Evolutionary conservation across 176 grass and related monocot species (phyloP).

Genomic region (Puya raimondii): DNA sequence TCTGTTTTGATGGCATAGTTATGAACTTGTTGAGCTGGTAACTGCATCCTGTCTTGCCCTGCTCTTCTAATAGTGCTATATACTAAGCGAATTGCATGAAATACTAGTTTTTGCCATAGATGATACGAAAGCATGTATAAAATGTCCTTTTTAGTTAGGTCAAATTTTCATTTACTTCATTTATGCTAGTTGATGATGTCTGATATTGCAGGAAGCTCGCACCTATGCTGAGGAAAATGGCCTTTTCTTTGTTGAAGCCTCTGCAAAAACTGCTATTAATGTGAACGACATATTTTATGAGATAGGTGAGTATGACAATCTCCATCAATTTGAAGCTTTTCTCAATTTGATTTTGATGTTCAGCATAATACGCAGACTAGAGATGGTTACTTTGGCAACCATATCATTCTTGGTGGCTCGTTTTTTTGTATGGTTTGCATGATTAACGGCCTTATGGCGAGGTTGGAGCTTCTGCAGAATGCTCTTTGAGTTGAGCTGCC

Average conservation of each 20-base stretch:
- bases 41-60: not conserved
- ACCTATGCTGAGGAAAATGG: slow-evolving; percentile 84
- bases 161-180: not conserved
- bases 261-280: slow-evolving; percentile 88
- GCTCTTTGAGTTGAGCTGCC: too few species aligned
- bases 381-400: too few species aligned
- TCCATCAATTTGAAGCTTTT: not conserved
- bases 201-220: slow-evolving; percentile 55
- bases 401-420: too few species aligned
- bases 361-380: too few species aligned
- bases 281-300: slow-evolving; percentile 92
- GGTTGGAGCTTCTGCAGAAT: too few species aligned
- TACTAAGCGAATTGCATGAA: not conserved
- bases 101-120: not conserved
- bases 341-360: too few species aligned
- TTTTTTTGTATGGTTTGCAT: too few species aligned
- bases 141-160: not conserved
- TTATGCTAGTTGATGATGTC: not conserved
- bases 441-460: too few species aligned
- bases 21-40: not conserved
- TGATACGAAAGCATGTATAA: not conserved
- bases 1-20: not conserved
- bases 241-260: slow-evolving; percentile 89
- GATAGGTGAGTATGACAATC: slow-evolving; percentile 43
- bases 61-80: not conserved